A percentile compares a stretch with the other conserved stretches of the same genome.
Evolutionary conservation across 371 early-diverging fungal species (phyloP).

Genomic region (Gilbertella persicaria): DNA sequence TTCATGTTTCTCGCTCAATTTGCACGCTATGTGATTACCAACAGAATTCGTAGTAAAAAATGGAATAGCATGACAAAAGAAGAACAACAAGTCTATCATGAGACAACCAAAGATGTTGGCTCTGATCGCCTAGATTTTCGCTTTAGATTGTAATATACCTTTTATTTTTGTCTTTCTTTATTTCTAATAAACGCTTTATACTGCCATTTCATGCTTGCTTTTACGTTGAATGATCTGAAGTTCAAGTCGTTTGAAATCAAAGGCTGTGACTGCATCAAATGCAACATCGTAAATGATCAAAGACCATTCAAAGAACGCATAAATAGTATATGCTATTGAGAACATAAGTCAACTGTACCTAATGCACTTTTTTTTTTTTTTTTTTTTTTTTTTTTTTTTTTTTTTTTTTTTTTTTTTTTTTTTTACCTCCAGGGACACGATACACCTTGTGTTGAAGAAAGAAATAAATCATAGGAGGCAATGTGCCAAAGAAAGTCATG

Average conservation of each 20-base stretch:
- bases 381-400: neutral
- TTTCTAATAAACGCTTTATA: constrained; percentile 7
- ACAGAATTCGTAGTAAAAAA: constrained; percentile 24
- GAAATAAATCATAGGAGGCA: constrained; percentile 75
- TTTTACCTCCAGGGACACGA: constrained; percentile 63
- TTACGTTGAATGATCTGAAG: constrained; percentile 5
- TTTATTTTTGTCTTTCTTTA: neutral
- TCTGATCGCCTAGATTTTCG: constrained; percentile 42
- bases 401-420: constrained; percentile 7
- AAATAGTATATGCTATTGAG: constrained; percentile 73
- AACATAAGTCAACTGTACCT: too few relatives aligned
- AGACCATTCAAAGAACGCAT: constrained; percentile 86
- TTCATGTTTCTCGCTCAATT: constrained; percentile 24
- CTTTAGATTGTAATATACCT: constrained; percentile 22
- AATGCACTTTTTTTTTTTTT: too few relatives aligned
- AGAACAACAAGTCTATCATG: constrained; percentile 26
- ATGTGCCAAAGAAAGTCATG: constrained; percentile 62
- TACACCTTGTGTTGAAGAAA: constrained; percentile 79
- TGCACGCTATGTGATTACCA: constrained; percentile 33
- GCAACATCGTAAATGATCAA: constrained; percentile 78
- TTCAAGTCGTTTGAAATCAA: constrained; percentile 65
- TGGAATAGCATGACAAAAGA: constrained; percentile 36
- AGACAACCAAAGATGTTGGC: constrained; percentile 34
- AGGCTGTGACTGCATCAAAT: constrained; percentile 70
- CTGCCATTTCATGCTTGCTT: neutral